Evolutionary conservation across 106 monocot species (phyloP).

Genomic region (Apostasia ramifera): DNA sequence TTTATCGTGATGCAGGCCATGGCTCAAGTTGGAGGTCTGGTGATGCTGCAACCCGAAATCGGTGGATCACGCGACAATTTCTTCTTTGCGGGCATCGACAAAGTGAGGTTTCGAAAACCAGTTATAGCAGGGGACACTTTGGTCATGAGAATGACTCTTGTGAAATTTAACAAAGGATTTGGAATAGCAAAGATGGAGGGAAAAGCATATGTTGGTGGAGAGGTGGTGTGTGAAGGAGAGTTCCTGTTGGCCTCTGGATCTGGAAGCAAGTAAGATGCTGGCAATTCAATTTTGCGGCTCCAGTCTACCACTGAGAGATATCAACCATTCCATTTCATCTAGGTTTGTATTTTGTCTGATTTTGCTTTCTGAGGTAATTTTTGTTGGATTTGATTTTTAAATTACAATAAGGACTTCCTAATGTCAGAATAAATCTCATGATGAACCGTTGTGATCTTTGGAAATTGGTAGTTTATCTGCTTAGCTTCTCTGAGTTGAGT

Average conservation of each 20-base stretch:
- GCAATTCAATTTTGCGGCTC: too few species aligned
- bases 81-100: constrained; percentile 93
- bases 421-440: too few species aligned
- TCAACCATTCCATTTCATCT: too few species aligned
- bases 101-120: constrained; percentile 93
- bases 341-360: too few species aligned
- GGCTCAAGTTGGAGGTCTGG: constrained; percentile 91
- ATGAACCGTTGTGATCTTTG: too few species aligned
- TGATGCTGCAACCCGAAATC: constrained; percentile 89
- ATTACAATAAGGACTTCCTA: background rate
- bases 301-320: too few species aligned
- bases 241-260: constrained; percentile 79
- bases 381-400: too few species aligned
- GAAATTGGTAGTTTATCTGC: too few species aligned
- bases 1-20: constrained; percentile 44
- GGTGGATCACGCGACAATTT: constrained; percentile 87
- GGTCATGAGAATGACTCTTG: constrained; percentile 87
- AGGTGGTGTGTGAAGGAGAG: constrained; percentile 91
- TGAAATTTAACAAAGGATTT: constrained; percentile 78
- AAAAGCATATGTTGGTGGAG: constrained; percentile 86
- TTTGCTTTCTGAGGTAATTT: too few species aligned
- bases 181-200: constrained; percentile 96
- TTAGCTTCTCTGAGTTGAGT: too few species aligned
- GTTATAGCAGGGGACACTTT: constrained; percentile 91
- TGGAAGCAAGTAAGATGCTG: background rate